These are phyloP conservation scores for Phytophthora nicotianae DNA, from an alignment of 352 stramenopile species.

Conservation along the genomic window DNA sequence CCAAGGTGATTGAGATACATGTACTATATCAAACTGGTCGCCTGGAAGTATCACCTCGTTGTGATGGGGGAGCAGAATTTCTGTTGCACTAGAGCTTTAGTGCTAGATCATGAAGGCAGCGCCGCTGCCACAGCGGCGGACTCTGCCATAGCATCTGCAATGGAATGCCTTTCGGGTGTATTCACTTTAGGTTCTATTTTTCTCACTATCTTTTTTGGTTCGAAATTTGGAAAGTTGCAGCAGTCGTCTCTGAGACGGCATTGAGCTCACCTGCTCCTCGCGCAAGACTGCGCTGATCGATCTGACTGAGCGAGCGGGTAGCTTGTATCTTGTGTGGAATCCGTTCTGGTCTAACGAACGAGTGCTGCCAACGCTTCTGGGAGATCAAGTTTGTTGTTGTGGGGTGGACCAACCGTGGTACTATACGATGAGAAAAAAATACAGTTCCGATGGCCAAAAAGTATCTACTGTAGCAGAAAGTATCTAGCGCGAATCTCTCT, in stretches of 20 bases:
- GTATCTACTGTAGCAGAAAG: slow-evolving; percentile 1
- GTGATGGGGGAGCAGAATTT: too few species aligned
- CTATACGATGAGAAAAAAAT: not conserved
- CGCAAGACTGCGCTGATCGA: not conserved
- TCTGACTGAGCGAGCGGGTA: not conserved
- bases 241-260: too few species aligned
- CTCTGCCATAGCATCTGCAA: too few species aligned
- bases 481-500: slow-evolving; percentile 18
- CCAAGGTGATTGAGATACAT: too few species aligned
- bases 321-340: not conserved
- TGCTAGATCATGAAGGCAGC: too few species aligned
- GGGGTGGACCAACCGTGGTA: slow-evolving; percentile 21
- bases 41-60: too few species aligned
- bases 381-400: not conserved
- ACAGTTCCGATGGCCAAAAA: slow-evolving; percentile 11
- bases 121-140: too few species aligned
- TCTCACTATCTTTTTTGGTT: not conserved
- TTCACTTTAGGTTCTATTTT: too few species aligned
- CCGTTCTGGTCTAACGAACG: not conserved
- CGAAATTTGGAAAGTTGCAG: too few species aligned
- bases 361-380: not conserved
- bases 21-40: too few species aligned
- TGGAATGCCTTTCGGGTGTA: too few species aligned
- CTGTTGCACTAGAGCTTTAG: too few species aligned
- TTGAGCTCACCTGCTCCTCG: not conserved